Base-by-base conservation (phyloP, 2,329 filamentous ascomycete species). In the Dothideomycetes sp. region DNA sequence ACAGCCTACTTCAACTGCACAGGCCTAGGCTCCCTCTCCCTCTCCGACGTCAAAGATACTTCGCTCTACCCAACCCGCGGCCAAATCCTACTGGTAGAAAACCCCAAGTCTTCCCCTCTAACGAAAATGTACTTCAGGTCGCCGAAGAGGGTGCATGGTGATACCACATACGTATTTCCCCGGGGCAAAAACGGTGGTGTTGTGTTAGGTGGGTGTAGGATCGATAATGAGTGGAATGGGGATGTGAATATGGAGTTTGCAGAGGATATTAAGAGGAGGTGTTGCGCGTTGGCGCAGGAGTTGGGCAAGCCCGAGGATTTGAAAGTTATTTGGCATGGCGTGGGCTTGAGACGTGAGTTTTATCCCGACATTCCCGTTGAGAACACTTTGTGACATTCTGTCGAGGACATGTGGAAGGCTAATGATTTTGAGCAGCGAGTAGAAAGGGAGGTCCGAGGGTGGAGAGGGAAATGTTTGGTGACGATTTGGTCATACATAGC, bases 41-140 rank as follows among this genome's bases (percentile, higher is more conserved):
- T 94, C 1, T 84, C 84, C 6, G 88, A 87, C 19, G 86, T 94
- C 0, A 68, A 73, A 60, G 87, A 94, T 54, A 57, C 64, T 43
- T 72, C 69, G 3, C 72, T 94, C 47, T 68, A 42, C 6, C 40
- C 40, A 3, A 42, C 40, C 11, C 30, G 33, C 4, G 87, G 84
- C 2, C 87, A 94, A 62, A 74, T 82, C 8, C 82, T 91, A 0
- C 58, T 93, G 0, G 83, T 93, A 15, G 68, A 84, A 45, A 89
- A 91, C 61, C 11, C 64, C 5, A 32, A 66, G 71, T 32, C 29
- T n/a, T 6, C 11, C 11, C 25, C 24, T 9, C 33, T 42, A 24
- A 34, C 31, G 6, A 19, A 27, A 4, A 42, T 42, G 40, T 42
- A 42, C 27, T 42, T 42, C n/a, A 24, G 40, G 17, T 42, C 40